phyloP scores from a whole-genome alignment of 2,329 filamentous ascomycete genomes.

The Sporothrix euskadiensis region DNA sequence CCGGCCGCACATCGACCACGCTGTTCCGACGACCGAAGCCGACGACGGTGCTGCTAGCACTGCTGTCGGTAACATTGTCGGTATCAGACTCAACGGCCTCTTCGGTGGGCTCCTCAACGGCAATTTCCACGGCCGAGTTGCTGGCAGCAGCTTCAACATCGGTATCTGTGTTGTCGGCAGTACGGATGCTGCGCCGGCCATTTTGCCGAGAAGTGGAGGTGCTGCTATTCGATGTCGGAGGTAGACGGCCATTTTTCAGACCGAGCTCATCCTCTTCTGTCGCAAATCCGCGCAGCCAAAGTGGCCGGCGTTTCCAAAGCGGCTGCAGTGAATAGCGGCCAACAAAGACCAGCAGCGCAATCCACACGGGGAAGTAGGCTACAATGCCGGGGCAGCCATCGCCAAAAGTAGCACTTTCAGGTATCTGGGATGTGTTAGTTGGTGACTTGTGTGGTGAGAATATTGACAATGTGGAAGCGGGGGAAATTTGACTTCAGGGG shows the following conservation, averaged over 20 bases:
- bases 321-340: slow-evolving; percentile 39
- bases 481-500: background rate
- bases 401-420: slow-evolving; percentile 37
- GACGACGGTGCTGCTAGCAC: slow-evolving; percentile 26
- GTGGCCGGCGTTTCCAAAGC: slow-evolving; percentile 39
- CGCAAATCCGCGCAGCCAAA: slow-evolving; percentile 42
- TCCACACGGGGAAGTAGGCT: slow-evolving; percentile 39
- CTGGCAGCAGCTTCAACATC: slow-evolving; percentile 18
- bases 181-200: background rate
- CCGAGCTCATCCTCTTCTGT: slow-evolving; percentile 35
- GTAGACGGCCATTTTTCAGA: slow-evolving; percentile 9
- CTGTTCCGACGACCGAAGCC: slow-evolving; percentile 25
- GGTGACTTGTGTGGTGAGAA: background rate
- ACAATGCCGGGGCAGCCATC: slow-evolving; percentile 40
- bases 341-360: slow-evolving; percentile 38
- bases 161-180: background rate
- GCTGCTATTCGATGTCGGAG: background rate
- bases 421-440: slow-evolving; percentile 35
- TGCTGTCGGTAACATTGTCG: slow-evolving; percentile 21
- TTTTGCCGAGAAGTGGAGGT: background rate
- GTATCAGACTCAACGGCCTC: slow-evolving; percentile 15
- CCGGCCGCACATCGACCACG: slow-evolving; percentile 17
- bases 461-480: background rate
- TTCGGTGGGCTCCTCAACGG: slow-evolving; percentile 4
- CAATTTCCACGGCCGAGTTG: background rate